Conservation (phyloP, 169 alveolate species). For the Hepatocystis sp. region DNA sequence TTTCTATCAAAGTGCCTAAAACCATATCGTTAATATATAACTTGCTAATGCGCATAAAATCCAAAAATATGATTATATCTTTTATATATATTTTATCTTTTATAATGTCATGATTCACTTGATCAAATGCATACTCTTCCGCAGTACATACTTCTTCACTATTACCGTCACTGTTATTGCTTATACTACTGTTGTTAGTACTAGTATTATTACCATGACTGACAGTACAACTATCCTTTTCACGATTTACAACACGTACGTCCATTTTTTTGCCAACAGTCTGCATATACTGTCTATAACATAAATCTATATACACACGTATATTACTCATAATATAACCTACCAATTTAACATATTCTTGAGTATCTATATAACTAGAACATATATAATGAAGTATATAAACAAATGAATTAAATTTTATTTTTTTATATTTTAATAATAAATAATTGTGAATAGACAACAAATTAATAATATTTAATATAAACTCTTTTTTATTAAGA, state of each 20-base stretch:
- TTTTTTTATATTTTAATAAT: constrained; percentile 34
- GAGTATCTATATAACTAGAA: not conserved
- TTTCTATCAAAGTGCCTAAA: not conserved
- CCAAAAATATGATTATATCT: constrained; percentile 47
- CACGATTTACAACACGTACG: not conserved
- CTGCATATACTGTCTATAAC: constrained; percentile 15
- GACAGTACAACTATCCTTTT: too few relatives aligned
- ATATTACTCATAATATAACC: constrained; percentile 16
- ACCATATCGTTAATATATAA: constrained; percentile 18
- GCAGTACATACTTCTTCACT: not conserved
- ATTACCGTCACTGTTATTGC: not conserved
- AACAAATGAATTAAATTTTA: constrained; percentile 37
- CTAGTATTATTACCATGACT: not conserved
- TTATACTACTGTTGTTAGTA: not conserved
- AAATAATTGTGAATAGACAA: constrained; percentile 24
- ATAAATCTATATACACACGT: constrained; percentile 15
- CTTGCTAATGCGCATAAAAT: constrained; percentile 38
- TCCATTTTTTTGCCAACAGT: not conserved
- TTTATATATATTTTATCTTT: constrained; percentile 40
- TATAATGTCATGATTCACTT: constrained; percentile 37
- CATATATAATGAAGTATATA: constrained; percentile 55
- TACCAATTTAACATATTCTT: constrained; percentile 6
- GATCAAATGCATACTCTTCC: constrained; percentile 14
- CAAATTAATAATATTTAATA: constrained; percentile 17
- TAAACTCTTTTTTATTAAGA: constrained; percentile 46